Conservation (phyloP, 2,329 filamentous ascomycete species). For the Septoria linicola region DNA sequence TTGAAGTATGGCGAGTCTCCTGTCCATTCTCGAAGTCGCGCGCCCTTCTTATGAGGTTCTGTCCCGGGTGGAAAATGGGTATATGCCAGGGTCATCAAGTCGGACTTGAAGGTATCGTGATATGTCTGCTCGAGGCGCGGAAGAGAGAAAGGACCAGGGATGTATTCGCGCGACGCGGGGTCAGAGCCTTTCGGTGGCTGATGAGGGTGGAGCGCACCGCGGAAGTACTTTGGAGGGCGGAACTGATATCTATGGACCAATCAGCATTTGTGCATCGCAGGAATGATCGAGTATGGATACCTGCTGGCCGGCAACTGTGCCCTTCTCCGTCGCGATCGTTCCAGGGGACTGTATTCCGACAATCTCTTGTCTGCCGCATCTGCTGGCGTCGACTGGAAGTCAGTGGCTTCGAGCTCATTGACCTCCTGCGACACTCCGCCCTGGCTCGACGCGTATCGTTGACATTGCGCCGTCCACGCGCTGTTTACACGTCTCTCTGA, state of each 20-base stretch:
- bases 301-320: slow-evolving; percentile 21
- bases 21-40: slow-evolving; percentile 80
- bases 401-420: slow-evolving; percentile 40
- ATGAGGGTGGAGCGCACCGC: slow-evolving; percentile 88
- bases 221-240: slow-evolving; percentile 90
- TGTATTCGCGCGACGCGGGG: slow-evolving; percentile 81
- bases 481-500: slow-evolving; percentile 22
- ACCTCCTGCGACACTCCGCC: slow-evolving; percentile 42
- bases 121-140: slow-evolving; percentile 89
- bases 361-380: slow-evolving; percentile 42
- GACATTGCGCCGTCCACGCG: slow-evolving; percentile 32
- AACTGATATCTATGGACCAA: slow-evolving; percentile 74
- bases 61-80: slow-evolving; percentile 80
- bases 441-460: slow-evolving; percentile 32
- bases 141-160: slow-evolving; percentile 85
- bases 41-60: slow-evolving; percentile 54
- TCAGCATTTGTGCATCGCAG: neutral
- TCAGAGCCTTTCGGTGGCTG: slow-evolving; percentile 85
- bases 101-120: slow-evolving; percentile 78
- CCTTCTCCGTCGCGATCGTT: slow-evolving; percentile 40
- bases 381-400: slow-evolving; percentile 44
- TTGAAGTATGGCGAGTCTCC: slow-evolving; percentile 91
- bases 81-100: slow-evolving; percentile 87
- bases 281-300: neutral
- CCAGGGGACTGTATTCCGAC: slow-evolving; percentile 49